Evolutionary conservation across 1,139 yeast species (phyloP).

Genomic region (Saccharomyces hybrid): DNA sequence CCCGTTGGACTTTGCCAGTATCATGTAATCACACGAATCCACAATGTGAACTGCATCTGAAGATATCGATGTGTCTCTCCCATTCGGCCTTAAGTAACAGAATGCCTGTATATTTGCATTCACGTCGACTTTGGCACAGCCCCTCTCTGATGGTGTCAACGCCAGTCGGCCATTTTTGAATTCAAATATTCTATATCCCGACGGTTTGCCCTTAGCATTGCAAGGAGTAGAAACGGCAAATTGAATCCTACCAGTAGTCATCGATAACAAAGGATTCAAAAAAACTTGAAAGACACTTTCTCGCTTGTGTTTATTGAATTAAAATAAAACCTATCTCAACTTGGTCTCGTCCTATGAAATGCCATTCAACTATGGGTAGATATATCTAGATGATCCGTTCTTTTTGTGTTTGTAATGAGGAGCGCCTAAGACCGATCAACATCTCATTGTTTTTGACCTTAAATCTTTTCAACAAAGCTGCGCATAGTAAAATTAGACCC

Average conservation of each 20-base stretch:
- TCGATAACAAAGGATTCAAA: background rate
- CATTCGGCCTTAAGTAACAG: slow-evolving; percentile 22
- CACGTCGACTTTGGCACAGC: slow-evolving; percentile 11
- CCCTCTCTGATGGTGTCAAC: slow-evolving; percentile 5
- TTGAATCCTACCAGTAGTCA: slow-evolving; percentile 8
- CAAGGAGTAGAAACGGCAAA: slow-evolving; percentile 26
- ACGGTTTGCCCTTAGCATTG: slow-evolving; percentile 14
- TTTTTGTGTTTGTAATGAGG: background rate
- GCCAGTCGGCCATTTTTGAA: slow-evolving; percentile 13
- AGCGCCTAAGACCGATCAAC: background rate
- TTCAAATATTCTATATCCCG: slow-evolving; percentile 21
- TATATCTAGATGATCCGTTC: background rate
- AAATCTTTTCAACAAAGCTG: background rate
- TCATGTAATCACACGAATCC: slow-evolving; percentile 25
- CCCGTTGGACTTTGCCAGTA: slow-evolving; percentile 27
- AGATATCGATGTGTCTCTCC: slow-evolving; percentile 4
- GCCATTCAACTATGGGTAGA: background rate
- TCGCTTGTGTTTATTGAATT: background rate
- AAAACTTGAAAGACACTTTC: background rate
- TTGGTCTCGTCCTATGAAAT: background rate
- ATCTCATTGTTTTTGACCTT: background rate
- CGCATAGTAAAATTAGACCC: background rate
- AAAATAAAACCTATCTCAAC: background rate
- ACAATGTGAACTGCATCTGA: background rate
- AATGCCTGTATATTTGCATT: slow-evolving; percentile 21